Evolutionary conservation across 768 basidiomycete genomes (phyloP), one percentile per base, ranked within the genome.

Genomic region (Xerocomellus dryophilus): DNA sequence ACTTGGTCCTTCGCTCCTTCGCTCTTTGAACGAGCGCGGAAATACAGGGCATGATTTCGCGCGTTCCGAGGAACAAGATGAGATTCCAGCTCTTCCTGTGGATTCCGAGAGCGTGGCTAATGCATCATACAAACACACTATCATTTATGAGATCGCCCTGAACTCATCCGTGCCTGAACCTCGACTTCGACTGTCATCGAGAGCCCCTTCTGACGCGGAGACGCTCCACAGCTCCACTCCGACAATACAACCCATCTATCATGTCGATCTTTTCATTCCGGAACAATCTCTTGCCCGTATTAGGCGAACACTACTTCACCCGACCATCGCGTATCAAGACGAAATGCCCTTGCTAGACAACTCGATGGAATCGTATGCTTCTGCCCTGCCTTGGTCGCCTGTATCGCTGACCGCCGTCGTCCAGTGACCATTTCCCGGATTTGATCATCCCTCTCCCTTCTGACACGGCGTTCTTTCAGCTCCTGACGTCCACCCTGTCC

Each of bases 381-480:
- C 5, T 34, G 1, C 10, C 32, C 9, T 25, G 21, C 11, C 51
- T 10, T 7, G 6, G 11, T 47, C 18, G 0, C 25, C 12, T 11
- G 11, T 34, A 7, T 6, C 11, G 3, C 56, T 63, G 11, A 67
- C 38, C 34, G 4, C 14, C 5, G 12, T 34, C 18, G 0, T 42
- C 29, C 23, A 61, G 56, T 12, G 44, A 50, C 49, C 43, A 35
- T 32, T 27, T 46, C 15, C 62, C 72, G 7, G 87, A 93, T 62
- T 66, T 93, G 7, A 77, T 90, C 47, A 86, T 96, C 35, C 86
- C 90, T 4, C 81, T 97, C 7, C 76, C 79, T 18, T 84, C 89
- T 32, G 93, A 95, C 64, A 75, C 81, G 12, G 81, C 82, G 2
- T 97, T 98, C 74, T 90, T 93, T 69, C 77, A 82, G 23, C 78